Conservation (phyloP, 208 protist genomes). For the Lotmaria passim region DNA sequence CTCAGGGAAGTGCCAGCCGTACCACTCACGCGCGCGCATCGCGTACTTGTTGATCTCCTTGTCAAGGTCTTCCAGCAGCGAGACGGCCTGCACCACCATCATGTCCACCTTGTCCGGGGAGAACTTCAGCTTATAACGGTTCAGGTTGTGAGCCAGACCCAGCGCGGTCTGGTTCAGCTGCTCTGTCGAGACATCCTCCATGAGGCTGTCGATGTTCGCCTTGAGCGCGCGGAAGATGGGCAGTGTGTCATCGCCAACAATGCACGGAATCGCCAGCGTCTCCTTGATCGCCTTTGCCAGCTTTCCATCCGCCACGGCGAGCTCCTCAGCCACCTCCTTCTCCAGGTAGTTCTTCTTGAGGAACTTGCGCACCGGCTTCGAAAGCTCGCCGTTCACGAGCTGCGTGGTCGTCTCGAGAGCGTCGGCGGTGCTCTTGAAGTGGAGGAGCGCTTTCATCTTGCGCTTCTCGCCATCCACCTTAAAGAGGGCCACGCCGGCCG, state of each 20-base stretch:
- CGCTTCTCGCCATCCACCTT: constrained; percentile 94
- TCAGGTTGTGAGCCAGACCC: constrained; percentile 98
- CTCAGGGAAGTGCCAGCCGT: constrained; percentile 99
- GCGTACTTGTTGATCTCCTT: constrained; percentile 99
- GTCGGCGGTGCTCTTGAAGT: constrained; percentile 96
- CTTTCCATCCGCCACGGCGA: constrained; percentile 96
- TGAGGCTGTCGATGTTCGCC: constrained; percentile 89
- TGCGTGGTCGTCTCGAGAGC: constrained; percentile 97
- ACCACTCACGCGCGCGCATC: constrained; percentile 99
- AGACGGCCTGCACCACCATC: constrained; percentile 99
- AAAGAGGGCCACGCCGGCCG: constrained; percentile 98
- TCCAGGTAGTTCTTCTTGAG: constrained; percentile 97
- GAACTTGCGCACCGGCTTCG: constrained; percentile 97
- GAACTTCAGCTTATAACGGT: constrained; percentile 99
- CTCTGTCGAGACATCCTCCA: constrained; percentile 86
- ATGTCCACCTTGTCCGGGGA: constrained; percentile 99
- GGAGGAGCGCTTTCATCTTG: constrained; percentile 94
- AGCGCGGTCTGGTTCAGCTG: constrained; percentile 96
- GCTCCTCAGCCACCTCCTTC: constrained; percentile 88
- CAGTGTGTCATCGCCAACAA: constrained; percentile 87
- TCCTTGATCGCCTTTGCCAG: constrained; percentile 98
- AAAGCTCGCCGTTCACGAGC: constrained; percentile 96
- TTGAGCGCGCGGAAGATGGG: constrained; percentile 97
- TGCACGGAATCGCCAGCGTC: constrained; percentile 93
- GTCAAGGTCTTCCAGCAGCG: constrained; percentile 98